phyloP scores from a whole-genome alignment of 139 green algal species.

The Chlamydomonas sphaeroides region DNA sequence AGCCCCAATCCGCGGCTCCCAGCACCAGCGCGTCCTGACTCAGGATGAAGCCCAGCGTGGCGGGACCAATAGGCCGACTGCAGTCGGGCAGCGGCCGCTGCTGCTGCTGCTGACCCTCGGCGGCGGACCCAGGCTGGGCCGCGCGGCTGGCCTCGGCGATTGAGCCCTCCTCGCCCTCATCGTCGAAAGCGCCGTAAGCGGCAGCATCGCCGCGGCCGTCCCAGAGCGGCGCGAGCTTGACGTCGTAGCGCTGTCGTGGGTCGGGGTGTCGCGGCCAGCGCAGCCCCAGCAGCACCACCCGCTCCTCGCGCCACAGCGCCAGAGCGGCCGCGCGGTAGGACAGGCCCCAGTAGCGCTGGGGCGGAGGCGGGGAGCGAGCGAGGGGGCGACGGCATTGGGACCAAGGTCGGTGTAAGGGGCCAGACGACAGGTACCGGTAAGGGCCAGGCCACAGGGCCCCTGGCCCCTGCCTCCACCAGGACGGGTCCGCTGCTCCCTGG shows the following conservation, averaged over 20 bases:
- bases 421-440: too few species aligned
- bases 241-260: slow-evolving; percentile 1
- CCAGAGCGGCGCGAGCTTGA: slow-evolving; percentile 19
- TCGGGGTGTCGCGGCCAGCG: not conserved
- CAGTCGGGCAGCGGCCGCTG: not conserved
- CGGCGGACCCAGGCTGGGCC: not conserved
- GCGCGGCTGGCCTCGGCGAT: not conserved
- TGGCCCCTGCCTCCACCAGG: too few species aligned
- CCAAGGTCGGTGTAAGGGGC: too few species aligned
- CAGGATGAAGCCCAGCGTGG: slow-evolving; percentile 30
- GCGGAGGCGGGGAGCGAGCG: not conserved
- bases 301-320: slow-evolving; percentile 20
- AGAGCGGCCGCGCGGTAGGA: slow-evolving; percentile 17
- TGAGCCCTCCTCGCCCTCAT: not conserved
- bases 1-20: not conserved
- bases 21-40: slow-evolving; percentile 32
- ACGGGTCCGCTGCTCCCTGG: too few species aligned
- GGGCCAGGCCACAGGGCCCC: not conserved
- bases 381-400: not conserved
- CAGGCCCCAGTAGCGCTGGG: slow-evolving; percentile 2
- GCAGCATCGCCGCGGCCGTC: not conserved
- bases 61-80: not conserved
- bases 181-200: too few species aligned
- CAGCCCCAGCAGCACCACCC: slow-evolving; percentile 21
- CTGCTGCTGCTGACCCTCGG: too few species aligned